Evolutionary conservation across 2,329 filamentous ascomycete genomes (phyloP), one percentile per base, ranked within the genome.

Genomic region (Trichoderma polysporum): DNA sequence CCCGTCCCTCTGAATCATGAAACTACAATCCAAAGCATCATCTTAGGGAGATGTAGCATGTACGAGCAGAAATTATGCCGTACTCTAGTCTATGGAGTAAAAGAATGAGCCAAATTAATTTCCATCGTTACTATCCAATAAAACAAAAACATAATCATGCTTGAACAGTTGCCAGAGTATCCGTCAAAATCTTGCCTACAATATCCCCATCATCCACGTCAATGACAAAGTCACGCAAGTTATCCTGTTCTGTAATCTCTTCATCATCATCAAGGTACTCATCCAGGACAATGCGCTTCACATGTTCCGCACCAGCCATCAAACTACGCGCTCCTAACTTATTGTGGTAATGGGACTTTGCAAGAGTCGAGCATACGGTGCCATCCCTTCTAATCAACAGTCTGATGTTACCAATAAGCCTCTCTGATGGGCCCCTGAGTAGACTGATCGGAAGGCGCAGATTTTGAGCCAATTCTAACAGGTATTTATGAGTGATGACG

Each of bases 401-500:
- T 13, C 52, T 47, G 13, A 67, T 63, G 41, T 67, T 54, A 2
- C 66, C 66, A 6, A 67, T 56, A 1, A 67, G 57, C n/a, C 52
- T 39, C n/a, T 67, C 65, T 19, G 31, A 1, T n/a, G 50, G 29
- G n/a, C 39, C 39, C n/a, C 37, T 19, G 33, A n/a, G 5, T 33
- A 67, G n/a, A 8, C 3, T 50, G n/a, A 67, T 47, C 1, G 66
- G 66, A 7, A 56, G 19, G 2, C 66, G 66, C 3, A 67, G 33
- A 8, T 67, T 52, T 9, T 61, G n/a, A 7, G 49, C 58, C 52
- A 67, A 22, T 13, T 37, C 66, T 15, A 62, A n/a, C 8, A 67
- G n/a, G 19, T 45, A 67, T 19, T 67, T 67, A 17, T 67, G 66
- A 3, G 66, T 67, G 19, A 67, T 67, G 50, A 67, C 66, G 15